Evolutionary conservation across 2,329 filamentous ascomycete genomes (phyloP).

Genomic region (Didymella segeticola): DNA sequence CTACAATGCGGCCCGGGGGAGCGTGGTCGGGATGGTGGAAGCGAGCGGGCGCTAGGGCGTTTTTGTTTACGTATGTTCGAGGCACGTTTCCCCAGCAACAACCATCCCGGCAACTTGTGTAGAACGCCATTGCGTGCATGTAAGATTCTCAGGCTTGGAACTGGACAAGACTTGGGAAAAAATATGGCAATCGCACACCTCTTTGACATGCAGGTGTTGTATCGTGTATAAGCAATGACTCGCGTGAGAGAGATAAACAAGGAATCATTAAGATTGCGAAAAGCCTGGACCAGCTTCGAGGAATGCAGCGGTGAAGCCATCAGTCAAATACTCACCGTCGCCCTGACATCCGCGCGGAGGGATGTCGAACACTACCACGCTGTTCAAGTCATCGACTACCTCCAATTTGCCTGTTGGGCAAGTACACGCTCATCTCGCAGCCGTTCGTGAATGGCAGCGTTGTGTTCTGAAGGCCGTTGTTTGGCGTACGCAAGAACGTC

Average conservation of each 20-base stretch:
- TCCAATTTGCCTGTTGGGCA: neutral
- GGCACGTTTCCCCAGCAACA: conserved; percentile 11
- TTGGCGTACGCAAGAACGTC: conserved; percentile 53
- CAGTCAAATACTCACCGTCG: neutral
- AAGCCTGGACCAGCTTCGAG: conserved; percentile 2
- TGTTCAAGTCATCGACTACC: neutral
- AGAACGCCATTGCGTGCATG: conserved; percentile 10
- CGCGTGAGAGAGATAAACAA: neutral
- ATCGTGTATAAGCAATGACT: neutral
- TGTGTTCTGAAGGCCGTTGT: conserved; percentile 58
- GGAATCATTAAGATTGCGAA: neutral
- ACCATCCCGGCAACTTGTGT: conserved; percentile 1
- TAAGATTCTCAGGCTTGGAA: neutral
- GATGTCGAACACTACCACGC: neutral
- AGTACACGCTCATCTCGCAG: conserved; percentile 52
- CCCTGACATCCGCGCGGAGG: neutral
- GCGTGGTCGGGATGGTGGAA: conserved; percentile 14
- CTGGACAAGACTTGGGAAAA: neutral
- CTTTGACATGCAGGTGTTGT: neutral
- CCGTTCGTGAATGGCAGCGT: conserved; percentile 59
- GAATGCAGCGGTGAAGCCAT: conserved; percentile 2
- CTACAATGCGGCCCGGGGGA: conserved; percentile 4
- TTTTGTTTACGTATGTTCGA: conserved; percentile 6
- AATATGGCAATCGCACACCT: neutral
- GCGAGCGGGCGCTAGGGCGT: conserved; percentile 10